These are phyloP conservation scores for Peronospora destructor DNA, from an alignment of 352 stramenopile species.

Conservation along the genomic window DNA sequence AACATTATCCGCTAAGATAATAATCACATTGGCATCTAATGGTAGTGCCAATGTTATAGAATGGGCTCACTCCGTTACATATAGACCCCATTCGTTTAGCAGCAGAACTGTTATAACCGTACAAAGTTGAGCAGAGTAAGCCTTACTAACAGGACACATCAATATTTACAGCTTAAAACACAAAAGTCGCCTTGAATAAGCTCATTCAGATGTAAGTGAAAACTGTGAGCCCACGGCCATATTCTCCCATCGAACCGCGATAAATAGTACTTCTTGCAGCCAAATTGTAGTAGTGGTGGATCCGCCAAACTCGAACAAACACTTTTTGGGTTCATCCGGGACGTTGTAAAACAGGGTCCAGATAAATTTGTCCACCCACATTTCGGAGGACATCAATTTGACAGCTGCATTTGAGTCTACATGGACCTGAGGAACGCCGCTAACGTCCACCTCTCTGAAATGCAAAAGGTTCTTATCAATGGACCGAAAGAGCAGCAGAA, in stretches of 20 bases:
- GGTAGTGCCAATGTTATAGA: no score
- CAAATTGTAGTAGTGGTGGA: constrained; percentile 42
- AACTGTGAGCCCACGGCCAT: constrained; percentile 51
- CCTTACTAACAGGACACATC: no score
- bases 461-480: constrained; percentile 45
- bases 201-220: constrained; percentile 29
- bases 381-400: constrained; percentile 16
- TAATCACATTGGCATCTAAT: no score
- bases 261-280: constrained; percentile 63
- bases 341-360: constrained; percentile 54
- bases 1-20: no score
- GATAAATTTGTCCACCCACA: constrained; percentile 62
- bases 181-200: background rate
- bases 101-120: no score
- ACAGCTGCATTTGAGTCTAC: constrained; percentile 1
- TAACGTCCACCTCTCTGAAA: constrained; percentile 39
- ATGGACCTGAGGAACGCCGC: constrained; percentile 8
- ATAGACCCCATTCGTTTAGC: no score
- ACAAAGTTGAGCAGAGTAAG: no score
- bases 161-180: no score
- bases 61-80: no score
- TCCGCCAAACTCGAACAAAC: constrained; percentile 59
- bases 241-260: constrained; percentile 58
- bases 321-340: constrained; percentile 14
- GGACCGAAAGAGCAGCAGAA: constrained; percentile 54